These are phyloP conservation scores for Physcomitrium patens DNA, from an alignment of 225 moss, liverwort and hornwort species.

Conservation along the genomic window DNA sequence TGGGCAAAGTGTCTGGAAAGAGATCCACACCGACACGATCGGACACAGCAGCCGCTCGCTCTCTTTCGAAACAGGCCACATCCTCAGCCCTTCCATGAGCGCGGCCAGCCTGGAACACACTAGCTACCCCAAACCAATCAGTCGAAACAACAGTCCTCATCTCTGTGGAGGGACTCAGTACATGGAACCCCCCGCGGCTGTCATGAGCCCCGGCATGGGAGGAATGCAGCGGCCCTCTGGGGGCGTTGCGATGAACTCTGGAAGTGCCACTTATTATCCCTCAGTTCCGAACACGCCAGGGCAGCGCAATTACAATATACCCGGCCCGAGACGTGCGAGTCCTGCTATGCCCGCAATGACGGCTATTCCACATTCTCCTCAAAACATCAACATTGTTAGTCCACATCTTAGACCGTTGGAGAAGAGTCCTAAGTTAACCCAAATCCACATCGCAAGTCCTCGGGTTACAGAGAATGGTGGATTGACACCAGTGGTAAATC, in stretches of 20 bases:
- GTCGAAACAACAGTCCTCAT: conserved; percentile 3
- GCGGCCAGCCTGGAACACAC: neutral
- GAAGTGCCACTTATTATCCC: conserved; percentile 8
- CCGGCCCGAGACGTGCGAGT: conserved; percentile 4
- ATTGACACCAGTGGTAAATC: conserved; percentile 37
- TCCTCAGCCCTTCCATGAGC: neutral
- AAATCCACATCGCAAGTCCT: conserved; percentile 37
- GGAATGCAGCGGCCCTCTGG: neutral
- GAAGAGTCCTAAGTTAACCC: conserved; percentile 39
- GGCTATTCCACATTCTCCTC: conserved; percentile 32
- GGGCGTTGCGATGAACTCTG: conserved; percentile 15
- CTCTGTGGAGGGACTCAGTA: neutral
- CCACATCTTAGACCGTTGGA: conserved; percentile 33
- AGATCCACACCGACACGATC: conserved; percentile 47
- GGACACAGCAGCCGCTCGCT: neutral
- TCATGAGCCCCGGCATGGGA: conserved; percentile 4
- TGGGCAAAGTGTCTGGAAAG: conserved; percentile 45
- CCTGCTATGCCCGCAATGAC: neutral
- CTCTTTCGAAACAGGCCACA: conserved; percentile 3
- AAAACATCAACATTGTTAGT: conserved; percentile 37
- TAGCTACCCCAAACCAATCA: neutral
- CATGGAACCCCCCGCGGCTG: conserved; percentile 16
- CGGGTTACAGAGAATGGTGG: conserved; percentile 25
- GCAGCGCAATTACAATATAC: neutral
- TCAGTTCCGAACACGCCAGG: neutral